Evolutionary conservation across 2,329 filamentous ascomycete species (phyloP).

Genomic region (Chaetomiaceae sp.): DNA sequence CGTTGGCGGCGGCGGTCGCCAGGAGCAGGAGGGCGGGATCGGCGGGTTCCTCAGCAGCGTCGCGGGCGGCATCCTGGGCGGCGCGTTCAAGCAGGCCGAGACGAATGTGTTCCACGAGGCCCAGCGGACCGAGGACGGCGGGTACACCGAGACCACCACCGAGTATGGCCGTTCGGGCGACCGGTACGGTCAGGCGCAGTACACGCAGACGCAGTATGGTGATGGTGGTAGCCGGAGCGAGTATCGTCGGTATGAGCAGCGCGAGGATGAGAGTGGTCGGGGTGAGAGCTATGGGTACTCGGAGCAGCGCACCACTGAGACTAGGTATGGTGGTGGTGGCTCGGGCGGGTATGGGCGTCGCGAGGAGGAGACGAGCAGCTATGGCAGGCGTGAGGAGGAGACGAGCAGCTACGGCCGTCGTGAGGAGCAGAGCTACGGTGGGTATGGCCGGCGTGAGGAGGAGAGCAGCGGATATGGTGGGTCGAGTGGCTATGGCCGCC

Average conservation of each 20-base stretch:
- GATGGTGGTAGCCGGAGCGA: slow-evolving; percentile 55
- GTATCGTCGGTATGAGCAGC: slow-evolving; percentile 60
- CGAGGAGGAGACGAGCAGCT: slow-evolving; percentile 14
- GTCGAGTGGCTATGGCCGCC: not conserved
- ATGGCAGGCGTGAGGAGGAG: slow-evolving; percentile 23
- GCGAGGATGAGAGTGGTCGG: slow-evolving; percentile 37
- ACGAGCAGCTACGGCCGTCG: slow-evolving; percentile 16
- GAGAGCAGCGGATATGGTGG: slow-evolving; percentile 16
- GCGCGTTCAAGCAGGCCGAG: slow-evolving; percentile 39
- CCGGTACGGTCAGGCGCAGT: slow-evolving; percentile 58
- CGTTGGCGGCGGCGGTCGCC: slow-evolving; percentile 38
- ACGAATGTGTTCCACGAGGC: slow-evolving; percentile 48
- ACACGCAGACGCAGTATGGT: slow-evolving; percentile 54
- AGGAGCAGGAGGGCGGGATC: slow-evolving; percentile 50
- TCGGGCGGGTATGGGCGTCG: slow-evolving; percentile 36
- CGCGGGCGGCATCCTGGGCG: slow-evolving; percentile 58
- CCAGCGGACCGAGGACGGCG: slow-evolving; percentile 53
- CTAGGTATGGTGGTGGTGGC: slow-evolving; percentile 49
- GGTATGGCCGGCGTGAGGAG: slow-evolving; percentile 22
- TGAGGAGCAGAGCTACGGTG: slow-evolving; percentile 10
- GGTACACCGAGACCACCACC: slow-evolving; percentile 56
- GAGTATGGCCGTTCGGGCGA: slow-evolving; percentile 57
- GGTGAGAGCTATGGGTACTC: slow-evolving; percentile 49
- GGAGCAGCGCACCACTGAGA: slow-evolving; percentile 52
- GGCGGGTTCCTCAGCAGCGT: slow-evolving; percentile 65